phyloP scores from a whole-genome alignment of 805 yeast genomes.

The Schwanniomyces occidentalis region DNA sequence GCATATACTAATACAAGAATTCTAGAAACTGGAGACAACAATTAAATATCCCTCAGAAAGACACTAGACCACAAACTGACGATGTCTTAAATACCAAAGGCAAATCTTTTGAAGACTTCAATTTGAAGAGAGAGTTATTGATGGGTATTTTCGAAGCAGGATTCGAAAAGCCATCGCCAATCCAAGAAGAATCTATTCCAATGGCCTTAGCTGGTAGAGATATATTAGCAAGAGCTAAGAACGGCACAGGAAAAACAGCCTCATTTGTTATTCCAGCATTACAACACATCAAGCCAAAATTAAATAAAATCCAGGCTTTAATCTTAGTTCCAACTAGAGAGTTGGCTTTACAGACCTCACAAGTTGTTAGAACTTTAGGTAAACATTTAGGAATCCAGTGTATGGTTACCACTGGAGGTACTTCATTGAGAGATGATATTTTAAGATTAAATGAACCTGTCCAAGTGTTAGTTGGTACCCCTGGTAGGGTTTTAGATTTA shows the following conservation, averaged over 20 bases:
- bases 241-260: slow-evolving; percentile 98
- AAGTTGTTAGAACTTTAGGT: slow-evolving; percentile 93
- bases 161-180: slow-evolving; percentile 96
- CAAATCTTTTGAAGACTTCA: slow-evolving; percentile 86
- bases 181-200: slow-evolving; percentile 96
- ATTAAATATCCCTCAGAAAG: slow-evolving; percentile 77
- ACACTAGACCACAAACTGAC: slow-evolving; percentile 94
- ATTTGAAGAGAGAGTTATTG: slow-evolving; percentile 84
- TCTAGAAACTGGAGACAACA: slow-evolving; percentile 63
- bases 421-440: slow-evolving; percentile 90
- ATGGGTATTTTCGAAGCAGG: slow-evolving; percentile 99
- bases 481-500: slow-evolving; percentile 94
- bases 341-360: slow-evolving; percentile 95
- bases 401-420: slow-evolving; percentile 99
- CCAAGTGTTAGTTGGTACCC: slow-evolving; percentile 94
- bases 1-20: too few relatives aligned
- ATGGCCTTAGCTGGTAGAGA: slow-evolving; percentile 95
- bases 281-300: slow-evolving; percentile 83
- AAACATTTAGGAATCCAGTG: slow-evolving; percentile 89
- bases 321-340: slow-evolving; percentile 97
- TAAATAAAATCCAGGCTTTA: slow-evolving; percentile 84
- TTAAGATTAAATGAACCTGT: slow-evolving; percentile 90
- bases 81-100: slow-evolving; percentile 94
- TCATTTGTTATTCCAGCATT: slow-evolving; percentile 93
- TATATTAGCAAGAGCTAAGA: slow-evolving; percentile 94